Conservation (phyloP, 2,329 filamentous ascomycete species). For the Penicillium oxalicum region DNA sequence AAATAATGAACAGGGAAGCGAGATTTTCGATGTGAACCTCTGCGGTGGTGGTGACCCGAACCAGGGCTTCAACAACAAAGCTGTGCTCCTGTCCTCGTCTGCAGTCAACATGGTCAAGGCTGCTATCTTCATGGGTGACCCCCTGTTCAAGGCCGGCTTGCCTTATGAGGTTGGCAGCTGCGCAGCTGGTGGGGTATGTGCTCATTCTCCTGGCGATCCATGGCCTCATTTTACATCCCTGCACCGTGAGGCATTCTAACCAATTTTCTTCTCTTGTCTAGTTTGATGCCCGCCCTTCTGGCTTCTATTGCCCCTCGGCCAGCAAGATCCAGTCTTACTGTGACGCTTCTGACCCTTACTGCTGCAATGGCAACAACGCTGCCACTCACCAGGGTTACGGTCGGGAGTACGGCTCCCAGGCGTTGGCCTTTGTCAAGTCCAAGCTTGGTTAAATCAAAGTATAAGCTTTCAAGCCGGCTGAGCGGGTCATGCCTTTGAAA, state of each 20-base stretch:
- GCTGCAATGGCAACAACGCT: constrained; percentile 58
- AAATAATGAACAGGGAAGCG: constrained; percentile 47
- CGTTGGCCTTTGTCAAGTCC: constrained; percentile 54
- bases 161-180: constrained; percentile 59
- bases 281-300: constrained; percentile 56
- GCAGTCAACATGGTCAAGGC: constrained; percentile 55
- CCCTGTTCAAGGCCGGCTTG: constrained; percentile 51
- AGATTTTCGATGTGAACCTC: constrained; percentile 58
- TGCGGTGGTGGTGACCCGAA: constrained; percentile 52
- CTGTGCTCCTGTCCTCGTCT: constrained; percentile 39
- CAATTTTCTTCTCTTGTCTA: constrained; percentile 23
- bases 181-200: constrained; percentile 51
- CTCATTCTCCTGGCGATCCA: constrained; percentile 9
- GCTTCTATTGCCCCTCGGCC: constrained; percentile 53
- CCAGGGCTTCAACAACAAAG: constrained; percentile 43
- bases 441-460: constrained; percentile 6
- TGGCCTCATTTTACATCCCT: background rate
- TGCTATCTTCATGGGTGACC: constrained; percentile 61
- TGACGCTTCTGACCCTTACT: constrained; percentile 59
- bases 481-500: too few relatives aligned
- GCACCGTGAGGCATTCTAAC: background rate
- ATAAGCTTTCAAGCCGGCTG: too few relatives aligned
- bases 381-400: constrained; percentile 59
- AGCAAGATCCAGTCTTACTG: constrained; percentile 60
- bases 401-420: constrained; percentile 54